Evolutionary conservation across 192 early-diverging fungal genomes (phyloP).

Genomic region (Coemansia sp.): DNA sequence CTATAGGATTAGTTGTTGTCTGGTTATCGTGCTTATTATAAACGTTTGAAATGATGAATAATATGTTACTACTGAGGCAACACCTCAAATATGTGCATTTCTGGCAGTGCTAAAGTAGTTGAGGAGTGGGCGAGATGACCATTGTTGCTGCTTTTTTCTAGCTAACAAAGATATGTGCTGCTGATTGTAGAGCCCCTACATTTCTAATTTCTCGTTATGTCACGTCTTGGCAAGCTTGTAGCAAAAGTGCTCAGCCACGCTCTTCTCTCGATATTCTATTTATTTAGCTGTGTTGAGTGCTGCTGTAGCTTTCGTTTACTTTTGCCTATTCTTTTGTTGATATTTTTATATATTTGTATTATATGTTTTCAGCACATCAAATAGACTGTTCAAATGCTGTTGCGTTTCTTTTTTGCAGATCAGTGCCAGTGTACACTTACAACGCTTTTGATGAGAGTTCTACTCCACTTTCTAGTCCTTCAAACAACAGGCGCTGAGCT

Average conservation of each 20-base stretch:
- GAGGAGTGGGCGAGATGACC: too few relatives aligned
- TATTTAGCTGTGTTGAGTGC: neutral
- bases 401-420: neutral
- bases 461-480: neutral
- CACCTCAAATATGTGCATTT: too few relatives aligned
- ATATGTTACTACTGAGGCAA: too few relatives aligned
- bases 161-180: too few relatives aligned
- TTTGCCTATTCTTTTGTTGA: neutral
- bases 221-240: neutral
- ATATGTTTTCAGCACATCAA: neutral
- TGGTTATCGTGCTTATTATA: too few relatives aligned
- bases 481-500: conserved; percentile 10
- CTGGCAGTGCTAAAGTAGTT: too few relatives aligned
- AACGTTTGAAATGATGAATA: too few relatives aligned
- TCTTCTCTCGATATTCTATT: neutral
- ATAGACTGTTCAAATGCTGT: neutral
- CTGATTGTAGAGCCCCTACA: neutral
- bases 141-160: neutral
- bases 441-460: neutral
- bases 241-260: neutral
- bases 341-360: neutral
- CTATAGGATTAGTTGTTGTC: neutral
- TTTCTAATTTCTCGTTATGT: neutral
- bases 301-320: neutral
- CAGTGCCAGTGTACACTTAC: neutral